Base-by-base conservation (phyloP, 768 basidiomycete genomes). In the Nevesoporus exiguus region DNA sequence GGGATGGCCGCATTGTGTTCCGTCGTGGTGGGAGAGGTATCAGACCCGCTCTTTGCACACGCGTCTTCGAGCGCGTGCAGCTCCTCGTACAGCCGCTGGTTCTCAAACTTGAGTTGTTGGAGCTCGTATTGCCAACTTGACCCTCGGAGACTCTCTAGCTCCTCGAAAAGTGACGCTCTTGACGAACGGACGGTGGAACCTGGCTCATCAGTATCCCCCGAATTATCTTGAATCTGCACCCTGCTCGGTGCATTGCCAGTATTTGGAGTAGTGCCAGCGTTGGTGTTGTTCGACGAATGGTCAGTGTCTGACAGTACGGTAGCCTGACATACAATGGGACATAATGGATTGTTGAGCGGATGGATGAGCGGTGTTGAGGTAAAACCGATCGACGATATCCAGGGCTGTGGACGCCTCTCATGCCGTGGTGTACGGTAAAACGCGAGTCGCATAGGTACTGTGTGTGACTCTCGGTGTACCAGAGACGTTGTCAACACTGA, bases 121-220 rank as follows among this genome's bases (percentile, higher is more conserved):
- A 95, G 76, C 73, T 93, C 91, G 61, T 93, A 96, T 73, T 96
- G 93, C 93, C 94, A 97, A 59, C 90, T 92, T 30, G 86, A 86
- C 11, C 81, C 85, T 5, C 86, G 74, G 14, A 72, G 69, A 0
- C 80, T 77, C 40, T 88, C 83, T 14, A 94, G 77, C 66, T 90
- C 89, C 37, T 82, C 83, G 57, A 92, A 93, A 17, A 93, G 67
- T 58, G 90, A 76, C 55, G 71, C 64, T 7, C 10, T 36, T 9
- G 42, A 24, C 2, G 63, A 25, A 37, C 62, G 67, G 29, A 49
- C 55, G 44, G 60, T 27, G 11, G 60, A 19, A 17, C n/a, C 29
- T n/a, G 24, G 22, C 5, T 34, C 50, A 33, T 52, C 49, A 30
- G 24, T 5, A 51, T 52, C 45, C 13, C 30, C 51, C 39, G 15